Conservation (phyloP, 345 rosid genomes). For the Tarenaya hassleriana region DNA sequence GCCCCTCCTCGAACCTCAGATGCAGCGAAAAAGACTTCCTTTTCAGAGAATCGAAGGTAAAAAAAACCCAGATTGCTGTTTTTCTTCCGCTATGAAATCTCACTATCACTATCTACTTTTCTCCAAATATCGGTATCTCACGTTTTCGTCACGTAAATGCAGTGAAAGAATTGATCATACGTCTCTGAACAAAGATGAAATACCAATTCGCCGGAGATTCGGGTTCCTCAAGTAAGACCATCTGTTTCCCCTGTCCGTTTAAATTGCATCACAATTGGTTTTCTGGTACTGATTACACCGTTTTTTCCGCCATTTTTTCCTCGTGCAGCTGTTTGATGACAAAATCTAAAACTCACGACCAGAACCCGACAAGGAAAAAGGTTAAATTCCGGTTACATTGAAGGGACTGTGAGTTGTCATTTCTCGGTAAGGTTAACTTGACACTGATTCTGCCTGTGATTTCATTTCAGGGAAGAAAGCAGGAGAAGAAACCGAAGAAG, state of each 20-base stretch:
- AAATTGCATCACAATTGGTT: background rate
- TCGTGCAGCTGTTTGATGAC: constrained; percentile 22
- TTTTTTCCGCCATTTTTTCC: too few relatives aligned
- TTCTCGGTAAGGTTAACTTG: too few relatives aligned
- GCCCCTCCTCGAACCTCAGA: constrained; percentile 18
- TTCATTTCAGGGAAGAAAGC: too few relatives aligned
- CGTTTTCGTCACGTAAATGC: constrained; percentile 11
- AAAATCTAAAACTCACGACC: constrained; percentile 21
- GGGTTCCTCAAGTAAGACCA: constrained; percentile 20
- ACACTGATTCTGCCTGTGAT: too few relatives aligned
- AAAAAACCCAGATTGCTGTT: constrained; percentile 4
- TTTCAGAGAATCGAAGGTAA: constrained; percentile 27
- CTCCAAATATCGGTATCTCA: background rate
- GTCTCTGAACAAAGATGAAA: constrained; percentile 9
- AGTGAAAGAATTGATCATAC: constrained; percentile 19
- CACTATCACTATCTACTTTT: too few relatives aligned
- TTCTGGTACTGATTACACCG: constrained; percentile 16
- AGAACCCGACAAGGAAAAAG: too few relatives aligned
- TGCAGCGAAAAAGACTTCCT: constrained; percentile 10
- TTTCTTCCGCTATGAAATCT: background rate
- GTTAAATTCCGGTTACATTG: too few relatives aligned
- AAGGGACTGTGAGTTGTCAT: too few relatives aligned
- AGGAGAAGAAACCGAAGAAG: constrained; percentile 9
- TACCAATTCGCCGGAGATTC: constrained; percentile 13
- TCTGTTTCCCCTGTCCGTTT: background rate